Conservation (phyloP, 257 asterid species). For the Euphrasia confusa region DNA sequence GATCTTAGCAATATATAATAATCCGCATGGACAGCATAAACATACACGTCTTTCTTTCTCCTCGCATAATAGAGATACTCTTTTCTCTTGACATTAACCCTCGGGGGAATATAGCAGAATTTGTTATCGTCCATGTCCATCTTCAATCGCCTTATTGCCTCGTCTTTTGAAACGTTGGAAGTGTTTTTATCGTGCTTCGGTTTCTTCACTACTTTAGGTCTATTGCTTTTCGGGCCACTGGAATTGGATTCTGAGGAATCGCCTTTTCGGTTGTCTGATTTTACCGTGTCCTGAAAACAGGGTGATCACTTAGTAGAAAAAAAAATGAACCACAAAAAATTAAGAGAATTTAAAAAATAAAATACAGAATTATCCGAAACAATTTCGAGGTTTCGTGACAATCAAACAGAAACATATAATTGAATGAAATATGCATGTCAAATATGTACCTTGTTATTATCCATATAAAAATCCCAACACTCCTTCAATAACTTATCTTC, state of each 20-base stretch:
- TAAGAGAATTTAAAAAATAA: background rate
- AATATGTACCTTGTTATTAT: constrained; percentile 42
- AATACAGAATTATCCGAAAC: background rate
- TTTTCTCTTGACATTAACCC: constrained; percentile 32
- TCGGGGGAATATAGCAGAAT: constrained; percentile 60
- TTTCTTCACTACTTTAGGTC: constrained; percentile 17
- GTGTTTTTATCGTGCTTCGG: constrained; percentile 1
- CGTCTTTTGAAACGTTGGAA: constrained; percentile 18
- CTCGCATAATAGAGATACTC: constrained; percentile 48
- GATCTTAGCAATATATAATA: constrained; percentile 65
- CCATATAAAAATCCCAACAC: constrained; percentile 52
- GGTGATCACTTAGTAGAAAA: background rate
- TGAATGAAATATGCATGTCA: background rate
- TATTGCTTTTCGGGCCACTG: constrained; percentile 18
- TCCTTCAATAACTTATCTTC: constrained; percentile 45
- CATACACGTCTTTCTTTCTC: constrained; percentile 41
- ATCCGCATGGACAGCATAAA: constrained; percentile 78
- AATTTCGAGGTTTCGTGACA: background rate
- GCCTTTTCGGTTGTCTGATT: constrained; percentile 8
- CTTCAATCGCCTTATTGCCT: constrained; percentile 51
- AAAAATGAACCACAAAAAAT: background rate
- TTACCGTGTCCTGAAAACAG: constrained; percentile 34
- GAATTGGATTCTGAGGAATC: background rate
- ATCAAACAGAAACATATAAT: background rate
- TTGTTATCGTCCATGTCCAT: constrained; percentile 60